Base-by-base conservation (phyloP, 2,329 filamentous ascomycete species). In the Fusarium zealandicum region DNA sequence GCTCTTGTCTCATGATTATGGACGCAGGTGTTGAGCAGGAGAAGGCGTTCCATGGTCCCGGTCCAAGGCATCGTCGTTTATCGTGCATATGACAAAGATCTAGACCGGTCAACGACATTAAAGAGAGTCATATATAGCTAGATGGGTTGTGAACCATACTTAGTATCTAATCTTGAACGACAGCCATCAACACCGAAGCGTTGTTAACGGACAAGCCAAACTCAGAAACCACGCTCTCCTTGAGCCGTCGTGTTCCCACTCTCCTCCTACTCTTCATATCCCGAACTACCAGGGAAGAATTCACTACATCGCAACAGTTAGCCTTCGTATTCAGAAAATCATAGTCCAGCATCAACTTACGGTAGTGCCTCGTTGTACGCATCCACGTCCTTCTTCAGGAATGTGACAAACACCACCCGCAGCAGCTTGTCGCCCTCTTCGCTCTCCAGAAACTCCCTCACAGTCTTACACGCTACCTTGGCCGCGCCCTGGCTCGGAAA, bases 371-470 rank as follows among this genome's bases (percentile, higher is more conserved):
- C 65, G 44, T 87, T 79, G 71, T 98, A 98, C 0, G 89, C 87
- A 32, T 77, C 73, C 54, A 89, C 84, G 66, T 98, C 93, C 74
- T 93, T 93, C 46, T 78, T 72, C 70, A 90, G 80, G 72, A 96
- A 97, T 13, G 87, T 90, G 68, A 93, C 93, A 75, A 98, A 96
- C 14, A 96, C 81, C 11, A 98, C 83, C 64, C 85, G 84, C 37
- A 91, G 84, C 25, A 97, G 72, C 64, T 79, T 82, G 17, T 69
- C 51, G 2, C 77, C 78, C 11, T 77, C 66, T 5, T 77, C 64
- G 5, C 74, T 70, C 14, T 80, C 78, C n/a, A 88, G 66, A 57
- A 85, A 88, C 30, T 75, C 69, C 48, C 81, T 79, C 9, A 87
- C 81, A 1, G 82, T 73, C 27, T 81, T 77, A 45, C 89, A 80